Evolutionary conservation across 306 rosid genomes (phyloP), one percentile per base, ranked within the genome.

Genomic region (Hippophae gyantsensis): DNA sequence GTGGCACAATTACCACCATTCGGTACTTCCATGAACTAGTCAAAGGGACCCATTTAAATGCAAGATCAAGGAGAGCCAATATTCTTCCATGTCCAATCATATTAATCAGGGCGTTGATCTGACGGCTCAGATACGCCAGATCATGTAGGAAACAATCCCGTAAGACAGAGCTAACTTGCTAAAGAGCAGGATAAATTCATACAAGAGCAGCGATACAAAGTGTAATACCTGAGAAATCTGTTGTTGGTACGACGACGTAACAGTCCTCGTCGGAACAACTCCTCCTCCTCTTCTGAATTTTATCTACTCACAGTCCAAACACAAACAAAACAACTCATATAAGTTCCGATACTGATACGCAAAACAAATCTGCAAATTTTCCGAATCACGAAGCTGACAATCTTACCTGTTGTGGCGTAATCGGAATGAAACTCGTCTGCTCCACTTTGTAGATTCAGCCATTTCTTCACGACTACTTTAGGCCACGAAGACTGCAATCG

Each of bases 251-350:
- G 75, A 77, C 81, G 72, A 62, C 78, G 82, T 65, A 73, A 25
- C 74, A 53, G 57, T 90, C 89, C 62, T 68, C 72, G 64, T 89
- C 94, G 6, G 97, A 77, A 58, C 86, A 84, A 57, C 90, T 86
- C 64, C 57, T 87, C 23, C 23, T 18, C 62, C 88, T 78, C 25
- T 86, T 78, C 42, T 76, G 78, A 1, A 53, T 46, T 48, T 45
- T 60, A 10, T 42, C 87, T 83, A 76, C 56, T 70, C 9, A 62
- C 50, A 52, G 43, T 32, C 38, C 38, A 2, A 32, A 32, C 38
- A 32, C 38, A 32, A 32, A 12, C 61, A 38, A 6, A 12, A 9
- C 11, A 27, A 12, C 18, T 41, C 45, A 11, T 8, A 12, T 42
- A 56, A 11, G 32, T n/a, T 11, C 48, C 42, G 57, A 69, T 57